Base-by-base conservation (phyloP, 495 filamentous ascomycete species). In the Trichoderma asperelloides region DNA sequence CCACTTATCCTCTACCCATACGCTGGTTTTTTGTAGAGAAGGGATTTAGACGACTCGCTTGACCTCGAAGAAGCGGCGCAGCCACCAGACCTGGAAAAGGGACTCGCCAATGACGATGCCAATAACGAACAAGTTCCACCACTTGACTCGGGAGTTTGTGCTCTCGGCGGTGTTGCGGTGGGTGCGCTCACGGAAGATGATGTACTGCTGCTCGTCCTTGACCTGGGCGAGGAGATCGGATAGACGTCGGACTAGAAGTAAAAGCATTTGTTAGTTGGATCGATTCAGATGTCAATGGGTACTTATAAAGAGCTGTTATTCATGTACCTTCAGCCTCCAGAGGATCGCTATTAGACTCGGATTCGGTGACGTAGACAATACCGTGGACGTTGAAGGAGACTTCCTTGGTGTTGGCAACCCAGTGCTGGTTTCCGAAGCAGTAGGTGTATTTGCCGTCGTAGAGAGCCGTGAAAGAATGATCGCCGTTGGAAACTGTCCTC, bases 361-460 rank as follows among this genome's bases (percentile, higher is more conserved):
- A 81, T 76, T 98, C 95, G 3, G 93, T 89, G 49, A 98, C 92
- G 78, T 98, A 98, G 69, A 98, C 96, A 69, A 98, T 94, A 66
- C 95, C 95, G 77, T 98, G 95, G 27, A 98, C 95, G 77, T 98
- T 98, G 84, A 98, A 98, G 55, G 91, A 95, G 43, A 98, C 93
- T 74, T 98, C 96, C 81, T 98, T 98, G 71, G 87, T 92, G 74
- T 87, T 89, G 33, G 91, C 91, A 63, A 87, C 88, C 89, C 92
- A 97, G 74, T 93, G 88, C 81, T 98, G 95, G 75, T 98, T 98
- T 78, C 93, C 96, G 84, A 98, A 98, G 86, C 95, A 98, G 86
- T 98, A 98, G 67, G 86, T 80, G 82, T 90, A 96, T 77, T 90
- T 90, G 67, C 95, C 95, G 77, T 98, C 95, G 73, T 85, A 76